Base-by-base conservation (phyloP, 2,329 filamentous ascomycete species). In the Anisogramma anomala region DNA sequence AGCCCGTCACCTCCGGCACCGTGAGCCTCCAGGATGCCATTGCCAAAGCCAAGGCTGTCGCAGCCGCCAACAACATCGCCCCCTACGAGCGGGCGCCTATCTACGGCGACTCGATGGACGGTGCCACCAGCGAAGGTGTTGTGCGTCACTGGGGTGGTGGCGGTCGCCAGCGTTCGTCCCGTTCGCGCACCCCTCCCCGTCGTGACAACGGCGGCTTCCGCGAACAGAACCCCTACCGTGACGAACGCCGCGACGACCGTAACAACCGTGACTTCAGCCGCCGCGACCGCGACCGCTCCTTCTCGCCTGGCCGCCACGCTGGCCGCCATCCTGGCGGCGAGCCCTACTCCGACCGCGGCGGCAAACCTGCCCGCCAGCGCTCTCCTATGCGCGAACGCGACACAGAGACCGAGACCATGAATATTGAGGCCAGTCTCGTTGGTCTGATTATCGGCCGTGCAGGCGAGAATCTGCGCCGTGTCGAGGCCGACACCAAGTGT, bases 361-460 rank as follows among this genome's bases (percentile, higher is more conserved):
- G 60, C 40, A 68, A 66, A 49, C 69, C 68, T 41, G 52, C 54
- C 30, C 62, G 73, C 52, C 73, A 80, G 42, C 68, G 78, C 40
- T 79, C 77, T 27, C 77, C 79, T 17, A 62, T 71, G 15, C 57
- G 66, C 36, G 65, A 66, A 50, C 78, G 82, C 52, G 83, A 86
- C 50, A 82, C 80, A 53, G 34, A 34, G 1, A 74, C 75, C 18
- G 87, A 94, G 63, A 83, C 81, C 18, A 87, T 94, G 50, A 75
- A 82, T 53, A 86, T 94, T 54, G 86, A 94, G 57, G 86, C 84
- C 17, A 84, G 79, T 53, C 71, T 94, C 35, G 87, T 94, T 38
- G 87, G 87, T 31, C 69, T 94, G 25, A 93, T 94, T 54, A 94
- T 94, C 56, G 87, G 87, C 39, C 78, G 87, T 46, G 83, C 88